phyloP scores from a whole-genome alignment of 768 basidiomycete species.

The Mrakia frigida region DNA sequence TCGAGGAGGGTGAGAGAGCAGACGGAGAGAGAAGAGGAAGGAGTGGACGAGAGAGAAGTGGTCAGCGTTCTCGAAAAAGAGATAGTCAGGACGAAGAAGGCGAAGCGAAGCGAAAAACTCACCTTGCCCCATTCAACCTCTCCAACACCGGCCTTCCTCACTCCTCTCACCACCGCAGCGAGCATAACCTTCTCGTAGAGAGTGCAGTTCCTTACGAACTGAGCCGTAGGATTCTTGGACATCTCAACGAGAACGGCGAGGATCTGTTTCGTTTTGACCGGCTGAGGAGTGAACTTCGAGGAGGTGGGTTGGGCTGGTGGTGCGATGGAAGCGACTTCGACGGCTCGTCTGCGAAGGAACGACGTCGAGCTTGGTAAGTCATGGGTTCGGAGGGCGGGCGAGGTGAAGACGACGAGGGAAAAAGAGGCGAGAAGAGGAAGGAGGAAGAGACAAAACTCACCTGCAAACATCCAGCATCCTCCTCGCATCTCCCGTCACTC shows the following conservation, averaged over 20 bases:
- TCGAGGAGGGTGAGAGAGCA: not conserved
- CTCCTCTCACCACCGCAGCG: slow-evolving; percentile 71
- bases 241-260: slow-evolving; percentile 72
- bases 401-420: too few species aligned
- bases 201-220: slow-evolving; percentile 73
- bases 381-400: too few species aligned
- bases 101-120: slow-evolving; percentile 34
- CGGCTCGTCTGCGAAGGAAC: slow-evolving; percentile 76
- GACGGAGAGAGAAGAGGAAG: not conserved
- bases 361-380: too few species aligned
- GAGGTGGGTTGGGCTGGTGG: not conserved
- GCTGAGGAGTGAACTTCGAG: slow-evolving; percentile 36
- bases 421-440: not conserved
- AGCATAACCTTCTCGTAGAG: slow-evolving; percentile 86
- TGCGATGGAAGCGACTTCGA: slow-evolving; percentile 58
- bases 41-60: not conserved
- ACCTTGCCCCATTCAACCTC: slow-evolving; percentile 83
- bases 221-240: slow-evolving; percentile 86
- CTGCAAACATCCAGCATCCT: slow-evolving; percentile 89
- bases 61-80: not conserved
- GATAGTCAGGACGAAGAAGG: slow-evolving; percentile 2
- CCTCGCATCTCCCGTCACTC: slow-evolving; percentile 89
- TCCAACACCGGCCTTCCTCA: slow-evolving; percentile 75
- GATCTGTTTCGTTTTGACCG: slow-evolving; percentile 67
- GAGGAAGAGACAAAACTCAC: slow-evolving; percentile 45